These are phyloP conservation scores for Hypoxylon intermedium DNA, from an alignment of 495 filamentous ascomycete species.

Conservation along the genomic window DNA sequence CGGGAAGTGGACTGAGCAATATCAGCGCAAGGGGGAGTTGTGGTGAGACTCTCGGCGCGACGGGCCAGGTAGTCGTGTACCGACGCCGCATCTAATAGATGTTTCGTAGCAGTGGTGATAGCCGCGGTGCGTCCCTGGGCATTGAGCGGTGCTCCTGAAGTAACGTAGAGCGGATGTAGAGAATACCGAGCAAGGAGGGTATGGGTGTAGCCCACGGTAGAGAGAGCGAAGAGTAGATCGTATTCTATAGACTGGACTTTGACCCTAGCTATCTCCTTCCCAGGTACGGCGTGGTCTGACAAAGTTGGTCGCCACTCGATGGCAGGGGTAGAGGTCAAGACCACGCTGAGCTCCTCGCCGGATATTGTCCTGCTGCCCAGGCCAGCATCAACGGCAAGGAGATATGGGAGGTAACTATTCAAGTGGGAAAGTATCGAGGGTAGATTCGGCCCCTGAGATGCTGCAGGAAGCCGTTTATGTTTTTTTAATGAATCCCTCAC, in stretches of 20 bases:
- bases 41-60: slow-evolving; percentile 47
- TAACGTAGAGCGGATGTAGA: slow-evolving; percentile 59
- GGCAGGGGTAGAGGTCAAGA: slow-evolving; percentile 53
- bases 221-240: slow-evolving; percentile 80
- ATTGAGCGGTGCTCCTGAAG: slow-evolving; percentile 64
- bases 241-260: slow-evolving; percentile 78
- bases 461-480: slow-evolving; percentile 76
- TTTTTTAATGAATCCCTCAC: slow-evolving; percentile 78
- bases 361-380: slow-evolving; percentile 60
- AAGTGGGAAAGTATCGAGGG: slow-evolving; percentile 69
- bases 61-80: slow-evolving; percentile 72
- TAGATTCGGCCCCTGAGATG: slow-evolving; percentile 70
- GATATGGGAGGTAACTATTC: slow-evolving; percentile 78
- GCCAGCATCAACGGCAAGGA: slow-evolving; percentile 74
- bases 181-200: slow-evolving; percentile 69
- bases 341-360: slow-evolving; percentile 69
- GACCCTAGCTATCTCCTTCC: slow-evolving; percentile 65
- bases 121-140: slow-evolving; percentile 70
- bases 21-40: slow-evolving; percentile 59
- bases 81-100: slow-evolving; percentile 79
- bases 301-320: slow-evolving; percentile 88
- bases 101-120: slow-evolving; percentile 75
- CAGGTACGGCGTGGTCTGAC: slow-evolving; percentile 60
- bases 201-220: slow-evolving; percentile 76
- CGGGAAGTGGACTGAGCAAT: slow-evolving; percentile 69